Conservation (phyloP, 1,284 basidiomycete genomes). For the Fomitiporia mediterranea region DNA sequence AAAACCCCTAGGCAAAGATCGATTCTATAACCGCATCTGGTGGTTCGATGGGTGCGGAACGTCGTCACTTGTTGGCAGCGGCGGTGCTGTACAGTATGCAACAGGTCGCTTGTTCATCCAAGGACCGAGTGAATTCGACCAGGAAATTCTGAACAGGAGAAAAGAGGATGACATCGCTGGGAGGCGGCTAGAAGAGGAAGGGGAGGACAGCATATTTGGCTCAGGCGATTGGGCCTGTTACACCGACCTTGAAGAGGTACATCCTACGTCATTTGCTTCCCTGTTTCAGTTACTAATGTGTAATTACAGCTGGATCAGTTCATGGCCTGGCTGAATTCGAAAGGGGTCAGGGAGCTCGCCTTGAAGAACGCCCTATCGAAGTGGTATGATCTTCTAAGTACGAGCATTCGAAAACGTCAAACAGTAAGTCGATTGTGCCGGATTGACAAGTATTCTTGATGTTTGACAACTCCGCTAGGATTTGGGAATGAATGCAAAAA, state of each 20-base stretch:
- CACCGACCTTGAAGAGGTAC: conserved; percentile 81
- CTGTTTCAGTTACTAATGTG: conserved; percentile 13
- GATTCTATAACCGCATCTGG: conserved; percentile 95
- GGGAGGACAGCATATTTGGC: conserved; percentile 63
- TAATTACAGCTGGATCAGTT: conserved; percentile 69
- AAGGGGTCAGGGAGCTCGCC: conserved; percentile 83
- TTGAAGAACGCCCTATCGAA: conserved; percentile 76
- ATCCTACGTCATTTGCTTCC: conserved; percentile 22
- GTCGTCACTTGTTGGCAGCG: conserved; percentile 67
- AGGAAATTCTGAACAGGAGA: conserved; percentile 59
- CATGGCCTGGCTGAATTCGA: conserved; percentile 85
- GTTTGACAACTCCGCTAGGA: conserved; percentile 43
- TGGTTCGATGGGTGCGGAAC: conserved; percentile 98
- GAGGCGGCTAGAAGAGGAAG: conserved; percentile 71
- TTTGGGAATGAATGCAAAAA: conserved; percentile 55
- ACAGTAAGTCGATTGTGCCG: conserved; percentile 46
- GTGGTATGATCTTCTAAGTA: conserved; percentile 84
- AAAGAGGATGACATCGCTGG: conserved; percentile 55
- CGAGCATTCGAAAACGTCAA: conserved; percentile 72
- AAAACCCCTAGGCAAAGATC: conserved; percentile 85
- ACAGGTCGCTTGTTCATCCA: conserved; percentile 90
- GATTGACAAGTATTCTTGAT: not conserved
- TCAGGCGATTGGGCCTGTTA: conserved; percentile 88
- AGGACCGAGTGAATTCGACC: conserved; percentile 75
- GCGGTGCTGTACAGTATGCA: conserved; percentile 77